Evolutionary conservation across 2,329 filamentous ascomycete genomes (phyloP), one percentile per base, ranked within the genome.

Genomic region (Bipolaris oryzae): DNA sequence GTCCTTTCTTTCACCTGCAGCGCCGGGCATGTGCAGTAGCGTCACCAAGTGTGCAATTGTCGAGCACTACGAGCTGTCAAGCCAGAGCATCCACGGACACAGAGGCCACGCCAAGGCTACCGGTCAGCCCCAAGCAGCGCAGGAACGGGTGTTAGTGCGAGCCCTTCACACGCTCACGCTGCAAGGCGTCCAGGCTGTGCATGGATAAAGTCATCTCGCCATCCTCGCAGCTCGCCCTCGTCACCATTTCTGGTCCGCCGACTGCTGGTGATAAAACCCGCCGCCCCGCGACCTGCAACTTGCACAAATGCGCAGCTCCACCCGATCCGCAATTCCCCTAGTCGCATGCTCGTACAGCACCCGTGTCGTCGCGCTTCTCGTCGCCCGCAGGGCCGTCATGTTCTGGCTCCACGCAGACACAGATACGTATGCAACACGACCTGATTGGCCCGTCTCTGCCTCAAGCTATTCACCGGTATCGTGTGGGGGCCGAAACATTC

Each of bases 121-220:
- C 63, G 63, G 63, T 66, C 59, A 66, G 54, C 59, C 57, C 55
- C 44, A 66, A 59, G 43, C 56, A 66, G 61, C 42, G 49, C 61
- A 66, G 59, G 58, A 66, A 66, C 59, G 61, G 55, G 53, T 57
- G 46, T 43, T 63, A 63, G 63, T 50, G 52, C 50, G 20, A 39
- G 59, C 57, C 37, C 25, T 49, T 48, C 55, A 58, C 33, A 60
- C 59, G 61, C 44, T 48, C 55, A 58, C 51, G 57, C 57, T 59
- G 53, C 53, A 57, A 53, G 49, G 53, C 42, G 41, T 39, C 43
- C 42, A 52, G 58, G 63, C 63, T 64, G 63, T 66, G 63, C 59
- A 59, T 44, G 48, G 23, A 47, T 50, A 34, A 49, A 11, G 15
- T 45, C 53, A 53, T 20, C 43, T 55, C 47, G 34, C 37, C 56